phyloP scores from a whole-genome alignment of 805 yeast species.

The Wickerhamiella allomyrinae region DNA sequence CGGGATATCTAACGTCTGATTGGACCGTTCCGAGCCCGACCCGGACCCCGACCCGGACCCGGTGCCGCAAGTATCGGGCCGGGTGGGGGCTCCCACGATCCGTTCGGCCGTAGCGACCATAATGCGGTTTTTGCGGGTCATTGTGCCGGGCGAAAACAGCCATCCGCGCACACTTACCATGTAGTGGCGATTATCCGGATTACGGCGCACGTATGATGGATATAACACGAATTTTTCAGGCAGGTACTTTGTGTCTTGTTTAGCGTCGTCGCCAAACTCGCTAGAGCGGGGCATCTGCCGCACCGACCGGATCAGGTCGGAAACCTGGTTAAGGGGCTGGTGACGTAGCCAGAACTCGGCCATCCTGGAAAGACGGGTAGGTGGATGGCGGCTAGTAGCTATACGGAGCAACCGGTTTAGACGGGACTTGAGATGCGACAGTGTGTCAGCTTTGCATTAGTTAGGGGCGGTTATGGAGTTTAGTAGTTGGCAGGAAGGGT shows the following conservation, averaged over 20 bases:
- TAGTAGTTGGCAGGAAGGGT: too few species aligned
- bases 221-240: conserved; percentile 4
- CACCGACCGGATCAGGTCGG: background rate
- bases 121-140: conserved; percentile 56
- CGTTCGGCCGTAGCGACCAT: conserved; percentile 25
- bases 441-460: conserved; percentile 1
- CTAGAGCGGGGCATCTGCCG: background rate
- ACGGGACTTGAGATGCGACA: conserved; percentile 1
- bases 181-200: background rate
- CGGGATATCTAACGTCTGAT: background rate
- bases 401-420: conserved; percentile 1
- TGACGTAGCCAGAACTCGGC: conserved; percentile 7
- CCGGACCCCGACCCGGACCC: too few species aligned
- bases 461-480: too few species aligned
- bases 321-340: conserved; percentile 1
- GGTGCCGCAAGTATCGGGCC: background rate
- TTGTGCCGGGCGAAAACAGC: conserved; percentile 52
- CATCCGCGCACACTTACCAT: conserved; percentile 45
- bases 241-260: background rate
- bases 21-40: background rate
- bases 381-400: background rate
- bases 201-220: conserved; percentile 6
- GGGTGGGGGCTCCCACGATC: conserved; percentile 15
- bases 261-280: conserved; percentile 4
- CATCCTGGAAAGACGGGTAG: conserved; percentile 2